Evolutionary conservation across 768 basidiomycete genomes (phyloP).

Genomic region (Russula olivacea): DNA sequence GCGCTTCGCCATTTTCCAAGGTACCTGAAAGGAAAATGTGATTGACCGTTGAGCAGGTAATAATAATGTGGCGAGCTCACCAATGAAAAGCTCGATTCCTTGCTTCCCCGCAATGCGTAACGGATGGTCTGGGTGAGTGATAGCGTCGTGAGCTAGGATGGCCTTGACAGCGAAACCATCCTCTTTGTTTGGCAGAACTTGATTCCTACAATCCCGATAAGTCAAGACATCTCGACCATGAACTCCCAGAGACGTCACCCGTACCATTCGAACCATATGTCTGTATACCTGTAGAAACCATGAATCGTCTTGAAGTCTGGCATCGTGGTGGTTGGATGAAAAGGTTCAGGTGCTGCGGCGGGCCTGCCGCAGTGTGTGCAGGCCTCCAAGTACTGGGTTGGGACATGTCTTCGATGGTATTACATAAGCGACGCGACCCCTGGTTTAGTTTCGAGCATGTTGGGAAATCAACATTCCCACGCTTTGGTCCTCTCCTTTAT

Average conservation of each 20-base stretch:
- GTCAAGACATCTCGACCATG: not conserved
- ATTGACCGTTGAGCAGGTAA: not conserved
- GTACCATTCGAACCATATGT: slow-evolving; percentile 80
- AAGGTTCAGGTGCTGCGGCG: slow-evolving; percentile 5
- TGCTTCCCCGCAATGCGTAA: slow-evolving; percentile 54
- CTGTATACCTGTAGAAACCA: slow-evolving; percentile 79
- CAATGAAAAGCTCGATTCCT: slow-evolving; percentile 69
- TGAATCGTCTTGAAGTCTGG: slow-evolving; percentile 28
- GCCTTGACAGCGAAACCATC: slow-evolving; percentile 64
- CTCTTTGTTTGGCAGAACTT: slow-evolving; percentile 49
- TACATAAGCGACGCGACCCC: not conserved
- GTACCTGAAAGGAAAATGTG: slow-evolving; percentile 41
- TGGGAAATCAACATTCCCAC: slow-evolving; percentile 24
- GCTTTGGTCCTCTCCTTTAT: slow-evolving; percentile 13
- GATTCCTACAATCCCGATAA: slow-evolving; percentile 41
- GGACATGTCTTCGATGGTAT: not conserved
- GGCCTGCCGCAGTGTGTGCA: not conserved
- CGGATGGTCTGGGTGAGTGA: slow-evolving; percentile 69
- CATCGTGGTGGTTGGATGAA: slow-evolving; percentile 12
- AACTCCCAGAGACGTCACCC: slow-evolving; percentile 5
- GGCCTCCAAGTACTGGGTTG: not conserved
- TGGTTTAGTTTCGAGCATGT: slow-evolving; percentile 13
- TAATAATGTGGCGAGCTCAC: slow-evolving; percentile 33
- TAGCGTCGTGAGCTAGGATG: slow-evolving; percentile 58
- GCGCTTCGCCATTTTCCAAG: slow-evolving; percentile 62